A percentile compares a stretch with the other conserved stretches of the same genome.
phyloP scores from a whole-genome alignment of 2,329 filamentous ascomycete genomes.

The Botrytis medusae region DNA sequence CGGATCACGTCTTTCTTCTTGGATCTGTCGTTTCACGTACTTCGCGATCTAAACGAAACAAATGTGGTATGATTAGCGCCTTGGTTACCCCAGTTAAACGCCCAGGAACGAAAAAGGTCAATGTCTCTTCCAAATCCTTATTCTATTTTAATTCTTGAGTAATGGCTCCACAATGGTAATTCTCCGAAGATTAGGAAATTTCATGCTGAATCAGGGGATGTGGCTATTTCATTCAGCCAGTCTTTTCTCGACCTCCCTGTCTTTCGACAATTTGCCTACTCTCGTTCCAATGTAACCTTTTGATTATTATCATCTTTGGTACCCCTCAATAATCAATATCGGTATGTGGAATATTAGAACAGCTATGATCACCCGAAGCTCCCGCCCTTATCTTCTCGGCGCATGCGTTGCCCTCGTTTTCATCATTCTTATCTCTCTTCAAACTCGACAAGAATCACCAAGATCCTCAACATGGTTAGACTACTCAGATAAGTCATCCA shows the following conservation, averaged over 20 bases:
- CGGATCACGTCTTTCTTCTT: not conserved
- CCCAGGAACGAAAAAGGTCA: not conserved
- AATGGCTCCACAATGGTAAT: not conserved
- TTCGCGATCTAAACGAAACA: not conserved
- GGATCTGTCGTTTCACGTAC: not conserved
- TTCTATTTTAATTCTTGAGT: not conserved
- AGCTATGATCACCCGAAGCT: not conserved
- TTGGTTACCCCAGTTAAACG: not conserved
- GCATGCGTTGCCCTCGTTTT: not conserved
- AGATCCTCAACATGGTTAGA: constrained; percentile 8
- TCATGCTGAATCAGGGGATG: not conserved
- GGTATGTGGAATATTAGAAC: not conserved
- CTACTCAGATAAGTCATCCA: constrained; percentile 4
- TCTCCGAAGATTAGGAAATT: not conserved
- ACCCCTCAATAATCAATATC: not conserved
- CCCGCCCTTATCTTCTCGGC: not conserved
- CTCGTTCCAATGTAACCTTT: not conserved
- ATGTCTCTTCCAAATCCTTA: not conserved
- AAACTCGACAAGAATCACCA: not conserved
- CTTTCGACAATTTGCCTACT: not conserved
- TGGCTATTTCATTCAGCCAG: not conserved
- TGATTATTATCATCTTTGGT: not conserved
- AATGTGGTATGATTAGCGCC: not conserved
- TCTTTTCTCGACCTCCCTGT: not conserved
- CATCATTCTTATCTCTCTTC: not conserved